Conservation (phyloP, 495 filamentous ascomycete species). For the Trichoderma parareesei region DNA sequence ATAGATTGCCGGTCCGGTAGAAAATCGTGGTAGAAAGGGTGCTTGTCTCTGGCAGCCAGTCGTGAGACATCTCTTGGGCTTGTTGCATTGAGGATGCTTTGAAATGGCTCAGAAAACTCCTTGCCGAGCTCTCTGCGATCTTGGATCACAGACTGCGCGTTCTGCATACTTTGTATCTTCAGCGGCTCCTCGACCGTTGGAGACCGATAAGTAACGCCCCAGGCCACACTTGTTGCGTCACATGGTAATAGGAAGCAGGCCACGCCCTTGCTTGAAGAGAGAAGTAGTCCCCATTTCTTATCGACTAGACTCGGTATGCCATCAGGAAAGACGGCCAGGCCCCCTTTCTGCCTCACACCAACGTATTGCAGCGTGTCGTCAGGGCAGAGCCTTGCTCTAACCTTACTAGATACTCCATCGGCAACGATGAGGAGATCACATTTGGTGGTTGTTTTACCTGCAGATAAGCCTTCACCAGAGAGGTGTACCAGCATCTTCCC, state of each 20-base stretch:
- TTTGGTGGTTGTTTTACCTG: constrained; percentile 17
- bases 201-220: constrained; percentile 25
- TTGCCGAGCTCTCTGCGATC: constrained; percentile 21
- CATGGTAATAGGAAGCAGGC: constrained; percentile 29
- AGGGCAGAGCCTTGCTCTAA: constrained; percentile 25
- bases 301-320: constrained; percentile 22
- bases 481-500: constrained; percentile 18
- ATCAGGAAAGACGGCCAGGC: constrained; percentile 20
- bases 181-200: background rate
- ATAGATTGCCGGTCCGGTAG: constrained; percentile 23
- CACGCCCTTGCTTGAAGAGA: constrained; percentile 22
- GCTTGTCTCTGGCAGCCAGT: constrained; percentile 28
- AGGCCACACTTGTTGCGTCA: constrained; percentile 24
- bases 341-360: constrained; percentile 25
- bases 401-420: constrained; percentile 31
- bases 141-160: constrained; percentile 15
- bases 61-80: constrained; percentile 20
- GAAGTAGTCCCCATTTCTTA: constrained; percentile 25
- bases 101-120: constrained; percentile 25
- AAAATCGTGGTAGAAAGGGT: constrained; percentile 25
- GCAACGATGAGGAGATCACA: constrained; percentile 33
- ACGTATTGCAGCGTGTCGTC: constrained; percentile 26
- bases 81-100: constrained; percentile 24
- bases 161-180: background rate
- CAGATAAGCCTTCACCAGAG: background rate